Base-by-base conservation (phyloP, 2,329 filamentous ascomycete genomes). In the Fusarium praegraminearum region DNA sequence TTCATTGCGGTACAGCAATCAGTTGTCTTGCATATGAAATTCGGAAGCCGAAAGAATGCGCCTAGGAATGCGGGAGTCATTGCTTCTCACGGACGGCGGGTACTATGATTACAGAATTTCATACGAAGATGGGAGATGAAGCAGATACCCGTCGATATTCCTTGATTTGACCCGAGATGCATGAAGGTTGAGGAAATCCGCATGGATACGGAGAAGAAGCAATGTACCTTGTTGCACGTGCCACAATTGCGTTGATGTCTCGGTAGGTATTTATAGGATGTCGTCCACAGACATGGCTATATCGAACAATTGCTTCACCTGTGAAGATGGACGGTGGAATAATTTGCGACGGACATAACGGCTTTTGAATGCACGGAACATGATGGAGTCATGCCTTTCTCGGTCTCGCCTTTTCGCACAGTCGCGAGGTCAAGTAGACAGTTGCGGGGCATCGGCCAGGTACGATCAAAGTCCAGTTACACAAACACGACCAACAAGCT, bases 351-450 rank as follows among this genome's bases (percentile, higher is more conserved):
- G 30, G 30, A 15, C 16, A 24, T 24, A 33, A 9, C 7, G 20
- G 15, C 22, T 5, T 11, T 44, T 36, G 4, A 5, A 41, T 4
- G 11, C 1, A 49, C 33, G 10, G 12, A 16, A 9, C 8, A 4
- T 26, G 16, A 6, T n/a, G 11, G 2, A n/a, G 15, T 8, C 2
- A 9, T 8, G 10, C 10, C 24, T 11, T 18, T 20, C 58, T 69
- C 65, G 65, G 65, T 46, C 65, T 69, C 65, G 65, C 54, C 10
- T 26, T 62, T 68, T 44, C 22, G 46, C 18, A 13, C 38, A 52
- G 46, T 45, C 65, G 65, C 65, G 65, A 69, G 62, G 20, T 51
- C 18, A 26, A 13, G 44, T 28, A 43, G 35, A 43, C 18, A 4
- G 12, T 35, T 24, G 10, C 26, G 41, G 28, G 40, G 53, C 53